Evolutionary conservation across 345 rosid species (phyloP).

Genomic region (Hibiscus tridactylites): DNA sequence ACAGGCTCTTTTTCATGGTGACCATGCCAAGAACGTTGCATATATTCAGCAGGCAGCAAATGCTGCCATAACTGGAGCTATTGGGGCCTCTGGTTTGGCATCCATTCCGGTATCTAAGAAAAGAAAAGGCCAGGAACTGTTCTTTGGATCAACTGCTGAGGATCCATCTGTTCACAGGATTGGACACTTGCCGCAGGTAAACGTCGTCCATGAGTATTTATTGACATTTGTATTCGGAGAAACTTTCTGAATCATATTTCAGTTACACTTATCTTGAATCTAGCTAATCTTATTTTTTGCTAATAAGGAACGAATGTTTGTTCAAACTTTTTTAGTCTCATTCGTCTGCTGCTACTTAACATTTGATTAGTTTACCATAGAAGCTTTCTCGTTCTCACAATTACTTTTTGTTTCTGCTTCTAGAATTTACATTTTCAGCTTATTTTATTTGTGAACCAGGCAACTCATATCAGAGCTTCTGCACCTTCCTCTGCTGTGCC

Average conservation of each 20-base stretch:
- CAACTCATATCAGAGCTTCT: slow-evolving; percentile 41
- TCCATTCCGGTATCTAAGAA: slow-evolving; percentile 67
- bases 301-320: neutral
- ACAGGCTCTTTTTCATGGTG: slow-evolving; percentile 89
- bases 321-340: neutral
- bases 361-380: neutral
- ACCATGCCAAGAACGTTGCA: slow-evolving; percentile 74
- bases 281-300: neutral
- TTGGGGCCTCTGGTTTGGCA: slow-evolving; percentile 89
- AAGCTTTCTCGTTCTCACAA: neutral
- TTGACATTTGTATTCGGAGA: neutral
- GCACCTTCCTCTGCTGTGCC: slow-evolving; percentile 38
- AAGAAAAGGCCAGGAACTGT: slow-evolving; percentile 77
- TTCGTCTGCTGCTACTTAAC: neutral
- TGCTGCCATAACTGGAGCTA: slow-evolving; percentile 98
- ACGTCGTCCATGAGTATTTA: neutral
- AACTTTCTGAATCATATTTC: neutral
- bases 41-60: slow-evolving; percentile 98
- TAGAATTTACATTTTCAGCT: neutral
- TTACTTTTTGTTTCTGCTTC: neutral
- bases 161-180: slow-evolving; percentile 45
- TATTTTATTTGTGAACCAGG: slow-evolving; percentile 34
- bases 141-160: slow-evolving; percentile 52
- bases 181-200: slow-evolving; percentile 73
- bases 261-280: neutral